Percentiles rank a stretch among this genome's conserved stretches.
These are phyloP conservation scores for Venturia pyrina DNA, from an alignment of 2,329 filamentous ascomycete genomes.

Conservation along the genomic window DNA sequence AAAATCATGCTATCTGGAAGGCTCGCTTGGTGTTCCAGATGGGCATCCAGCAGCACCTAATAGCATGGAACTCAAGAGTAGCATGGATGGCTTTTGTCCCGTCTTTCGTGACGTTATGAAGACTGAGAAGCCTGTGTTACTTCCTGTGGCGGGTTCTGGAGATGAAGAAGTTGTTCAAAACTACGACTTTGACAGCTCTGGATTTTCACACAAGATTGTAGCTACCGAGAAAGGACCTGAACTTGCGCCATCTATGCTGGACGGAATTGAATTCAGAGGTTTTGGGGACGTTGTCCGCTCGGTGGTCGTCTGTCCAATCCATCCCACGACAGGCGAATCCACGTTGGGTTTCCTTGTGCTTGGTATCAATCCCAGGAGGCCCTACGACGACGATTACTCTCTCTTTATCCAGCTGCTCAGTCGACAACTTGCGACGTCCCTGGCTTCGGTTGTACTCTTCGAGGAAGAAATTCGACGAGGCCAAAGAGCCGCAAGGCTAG, in stretches of 20 bases:
- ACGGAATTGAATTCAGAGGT: constrained; percentile 59
- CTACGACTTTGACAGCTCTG: background rate
- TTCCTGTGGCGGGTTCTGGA: constrained; percentile 42
- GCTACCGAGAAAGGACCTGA: constrained; percentile 27
- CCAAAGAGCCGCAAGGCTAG: constrained; percentile 62
- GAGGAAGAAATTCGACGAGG: constrained; percentile 73
- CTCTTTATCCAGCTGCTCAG: constrained; percentile 67
- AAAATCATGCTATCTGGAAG: constrained; percentile 60
- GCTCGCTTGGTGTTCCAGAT: constrained; percentile 56
- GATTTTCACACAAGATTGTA: background rate
- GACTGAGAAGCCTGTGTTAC: constrained; percentile 53
- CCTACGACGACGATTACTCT: constrained; percentile 71
- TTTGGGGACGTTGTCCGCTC: constrained; percentile 61
- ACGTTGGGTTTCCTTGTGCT: constrained; percentile 71
- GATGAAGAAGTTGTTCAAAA: constrained; percentile 3
- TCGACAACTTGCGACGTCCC: constrained; percentile 66
- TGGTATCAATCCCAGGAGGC: constrained; percentile 67
- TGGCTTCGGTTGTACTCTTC: constrained; percentile 72
- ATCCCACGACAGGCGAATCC: constrained; percentile 63
- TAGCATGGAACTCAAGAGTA: constrained; percentile 58
- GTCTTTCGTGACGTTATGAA: constrained; percentile 69
- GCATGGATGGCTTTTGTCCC: constrained; percentile 63
- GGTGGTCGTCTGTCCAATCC: constrained; percentile 68
- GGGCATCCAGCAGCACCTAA: constrained; percentile 52
- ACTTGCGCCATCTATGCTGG: constrained; percentile 53